phyloP scores from a whole-genome alignment of 495 filamentous ascomycete species.

The Aspergillus bertholletiae region DNA sequence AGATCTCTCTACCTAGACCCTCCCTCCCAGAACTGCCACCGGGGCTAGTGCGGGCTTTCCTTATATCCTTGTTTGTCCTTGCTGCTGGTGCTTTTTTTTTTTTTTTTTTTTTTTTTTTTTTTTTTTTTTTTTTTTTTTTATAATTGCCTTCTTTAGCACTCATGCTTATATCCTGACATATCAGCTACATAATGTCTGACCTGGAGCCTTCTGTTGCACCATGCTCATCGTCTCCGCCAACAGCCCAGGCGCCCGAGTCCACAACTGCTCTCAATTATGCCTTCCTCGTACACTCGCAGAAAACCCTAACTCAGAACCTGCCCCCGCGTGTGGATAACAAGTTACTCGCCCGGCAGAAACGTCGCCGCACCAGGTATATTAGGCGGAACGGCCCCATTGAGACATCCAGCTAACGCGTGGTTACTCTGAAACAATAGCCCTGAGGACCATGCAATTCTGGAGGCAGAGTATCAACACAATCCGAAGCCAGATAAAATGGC shows the following conservation, averaged over 20 bases:
- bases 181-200: slow-evolving; percentile 32
- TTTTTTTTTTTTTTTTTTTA: slow-evolving; percentile 6
- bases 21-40: too few species aligned
- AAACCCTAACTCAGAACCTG: slow-evolving; percentile 57
- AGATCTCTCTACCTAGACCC: slow-evolving; percentile 17
- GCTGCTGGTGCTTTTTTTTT: too few species aligned
- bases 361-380: slow-evolving; percentile 61
- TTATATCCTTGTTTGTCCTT: slow-evolving; percentile 9
- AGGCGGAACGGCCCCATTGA: slow-evolving; percentile 11
- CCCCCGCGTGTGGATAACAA: slow-evolving; percentile 67
- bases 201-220: slow-evolving; percentile 29
- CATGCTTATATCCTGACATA: slow-evolving; percentile 12
- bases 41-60: slow-evolving; percentile 10
- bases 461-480: slow-evolving; percentile 80
- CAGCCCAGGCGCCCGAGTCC: slow-evolving; percentile 33
- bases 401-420: background rate
- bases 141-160: slow-evolving; percentile 6
- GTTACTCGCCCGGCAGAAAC: slow-evolving; percentile 62
- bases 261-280: slow-evolving; percentile 48
- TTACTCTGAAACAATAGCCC: slow-evolving; percentile 47
- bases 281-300: slow-evolving; percentile 67
- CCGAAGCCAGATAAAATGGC: slow-evolving; percentile 90
- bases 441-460: slow-evolving; percentile 87
- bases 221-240: slow-evolving; percentile 35
- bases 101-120: slow-evolving; percentile 6